Percentiles rank a stretch among this genome's conserved stretches.
Conservation (phyloP, 2,329 filamentous ascomycete genomes). For the Scedosporium boydii region DNA sequence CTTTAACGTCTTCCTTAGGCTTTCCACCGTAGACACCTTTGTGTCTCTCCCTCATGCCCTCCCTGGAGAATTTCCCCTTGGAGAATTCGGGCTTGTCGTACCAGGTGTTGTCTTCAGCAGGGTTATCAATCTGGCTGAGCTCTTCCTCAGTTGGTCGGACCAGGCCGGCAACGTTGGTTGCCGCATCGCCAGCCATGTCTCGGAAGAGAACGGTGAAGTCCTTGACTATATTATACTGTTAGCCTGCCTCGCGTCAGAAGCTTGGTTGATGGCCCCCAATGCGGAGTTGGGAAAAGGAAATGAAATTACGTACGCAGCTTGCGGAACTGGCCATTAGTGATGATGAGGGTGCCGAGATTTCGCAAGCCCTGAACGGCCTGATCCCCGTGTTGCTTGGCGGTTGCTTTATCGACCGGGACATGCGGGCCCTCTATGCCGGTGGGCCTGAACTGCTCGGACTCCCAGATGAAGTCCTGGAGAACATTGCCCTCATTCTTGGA, state of each 20-base stretch:
- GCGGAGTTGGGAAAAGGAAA: not conserved
- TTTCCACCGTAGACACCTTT: slow-evolving; percentile 51
- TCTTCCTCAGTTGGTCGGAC: slow-evolving; percentile 72
- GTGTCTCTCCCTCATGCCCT: slow-evolving; percentile 58
- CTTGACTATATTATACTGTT: slow-evolving; percentile 39
- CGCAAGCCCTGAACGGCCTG: slow-evolving; percentile 76
- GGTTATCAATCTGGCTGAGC: slow-evolving; percentile 66
- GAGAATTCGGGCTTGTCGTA: slow-evolving; percentile 75
- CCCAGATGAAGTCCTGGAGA: slow-evolving; percentile 94
- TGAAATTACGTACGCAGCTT: slow-evolving; percentile 61
- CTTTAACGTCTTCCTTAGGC: slow-evolving; percentile 47
- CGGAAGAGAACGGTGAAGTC: slow-evolving; percentile 75
- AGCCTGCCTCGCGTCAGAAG: not conserved
- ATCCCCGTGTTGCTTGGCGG: slow-evolving; percentile 72
- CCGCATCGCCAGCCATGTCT: slow-evolving; percentile 87
- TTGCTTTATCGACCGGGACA: slow-evolving; percentile 64
- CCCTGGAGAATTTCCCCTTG: slow-evolving; percentile 61
- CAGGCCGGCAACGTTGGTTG: slow-evolving; percentile 63
- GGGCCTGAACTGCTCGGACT: slow-evolving; percentile 66
- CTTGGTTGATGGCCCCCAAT: not conserved
- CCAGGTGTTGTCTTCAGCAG: slow-evolving; percentile 89
- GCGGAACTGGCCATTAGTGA: slow-evolving; percentile 93
- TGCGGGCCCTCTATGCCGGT: slow-evolving; percentile 52
- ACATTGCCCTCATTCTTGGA: slow-evolving; percentile 94
- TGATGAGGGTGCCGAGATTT: slow-evolving; percentile 77